Evolutionary conservation across 164 flowering plant genomes (phyloP).

Genomic region (Taxillus chinensis): DNA sequence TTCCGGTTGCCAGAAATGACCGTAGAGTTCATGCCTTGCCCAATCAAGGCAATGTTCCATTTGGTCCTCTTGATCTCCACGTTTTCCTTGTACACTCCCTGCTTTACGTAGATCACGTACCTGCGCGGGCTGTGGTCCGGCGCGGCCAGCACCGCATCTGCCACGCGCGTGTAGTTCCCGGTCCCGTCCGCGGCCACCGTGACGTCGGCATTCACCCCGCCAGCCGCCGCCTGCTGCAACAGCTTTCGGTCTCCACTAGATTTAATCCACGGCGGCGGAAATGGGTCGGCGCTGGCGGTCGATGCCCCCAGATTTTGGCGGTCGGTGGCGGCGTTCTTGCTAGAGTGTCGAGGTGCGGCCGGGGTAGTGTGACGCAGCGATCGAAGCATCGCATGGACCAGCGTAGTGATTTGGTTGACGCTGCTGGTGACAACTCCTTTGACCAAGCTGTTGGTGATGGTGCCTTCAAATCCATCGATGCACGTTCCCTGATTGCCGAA

Average conservation of each 20-base stretch:
- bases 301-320: too few species aligned
- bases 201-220: slow-evolving; percentile 28
- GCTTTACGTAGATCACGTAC: slow-evolving; percentile 43
- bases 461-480: slow-evolving; percentile 75
- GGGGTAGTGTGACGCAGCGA: not conserved
- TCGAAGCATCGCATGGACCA: slow-evolving; percentile 32
- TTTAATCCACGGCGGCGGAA: slow-evolving; percentile 53
- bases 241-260: slow-evolving; percentile 42
- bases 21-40: slow-evolving; percentile 42
- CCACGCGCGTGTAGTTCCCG: slow-evolving; percentile 45
- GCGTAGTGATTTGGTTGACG: slow-evolving; percentile 38
- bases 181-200: slow-evolving; percentile 72
- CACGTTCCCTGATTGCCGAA: slow-evolving; percentile 75
- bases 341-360: not conserved
- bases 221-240: slow-evolving; percentile 19
- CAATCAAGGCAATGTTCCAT: slow-evolving; percentile 42
- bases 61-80: slow-evolving; percentile 55
- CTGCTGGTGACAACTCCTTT: slow-evolving; percentile 32
- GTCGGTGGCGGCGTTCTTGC: too few species aligned
- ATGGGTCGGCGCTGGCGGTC: not conserved
- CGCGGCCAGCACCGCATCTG: slow-evolving; percentile 58
- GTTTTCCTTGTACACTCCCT: slow-evolving; percentile 40
- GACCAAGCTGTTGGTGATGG: slow-evolving; percentile 40
- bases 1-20: slow-evolving; percentile 40
- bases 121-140: slow-evolving; percentile 42